Conservation (phyloP, 768 basidiomycete genomes). For the Neoboletus magnificus region DNA sequence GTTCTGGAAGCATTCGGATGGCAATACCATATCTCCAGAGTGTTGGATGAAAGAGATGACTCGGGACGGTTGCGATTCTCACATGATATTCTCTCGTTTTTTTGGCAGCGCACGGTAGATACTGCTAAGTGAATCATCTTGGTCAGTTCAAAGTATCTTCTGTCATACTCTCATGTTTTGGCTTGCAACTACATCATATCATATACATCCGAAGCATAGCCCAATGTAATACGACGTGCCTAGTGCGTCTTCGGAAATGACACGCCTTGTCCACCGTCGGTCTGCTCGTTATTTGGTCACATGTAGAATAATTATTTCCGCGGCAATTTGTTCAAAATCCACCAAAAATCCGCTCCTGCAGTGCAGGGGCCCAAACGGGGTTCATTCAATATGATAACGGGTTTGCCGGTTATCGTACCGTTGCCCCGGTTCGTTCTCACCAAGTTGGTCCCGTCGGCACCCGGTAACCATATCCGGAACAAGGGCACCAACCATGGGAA, state of each 20-base stretch:
- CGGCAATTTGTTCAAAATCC: constrained; percentile 1
- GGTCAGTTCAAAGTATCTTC: background rate
- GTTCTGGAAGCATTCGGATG: background rate
- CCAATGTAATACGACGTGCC: background rate
- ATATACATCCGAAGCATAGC: background rate
- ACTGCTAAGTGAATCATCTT: background rate
- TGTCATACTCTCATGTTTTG: background rate
- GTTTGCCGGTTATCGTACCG: constrained; percentile 15
- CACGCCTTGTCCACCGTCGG: background rate
- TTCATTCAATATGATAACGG: constrained; percentile 10
- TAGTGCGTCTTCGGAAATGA: constrained; percentile 18
- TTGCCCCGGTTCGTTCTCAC: constrained; percentile 22
- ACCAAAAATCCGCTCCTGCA: constrained; percentile 9
- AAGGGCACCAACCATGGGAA: constrained; percentile 14
- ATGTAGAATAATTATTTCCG: constrained; percentile 10
- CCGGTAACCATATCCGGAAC: constrained; percentile 13
- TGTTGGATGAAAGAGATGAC: background rate
- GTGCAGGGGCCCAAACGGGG: constrained; percentile 1
- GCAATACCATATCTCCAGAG: background rate
- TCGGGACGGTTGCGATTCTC: background rate
- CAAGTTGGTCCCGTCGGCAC: background rate
- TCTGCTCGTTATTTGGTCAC: background rate
- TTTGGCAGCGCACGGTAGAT: background rate
- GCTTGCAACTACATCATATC: background rate
- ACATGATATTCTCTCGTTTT: background rate